Evolutionary conservation across 192 early-diverging fungal species (phyloP).

Genomic region (Blastocladiella britannica): DNA sequence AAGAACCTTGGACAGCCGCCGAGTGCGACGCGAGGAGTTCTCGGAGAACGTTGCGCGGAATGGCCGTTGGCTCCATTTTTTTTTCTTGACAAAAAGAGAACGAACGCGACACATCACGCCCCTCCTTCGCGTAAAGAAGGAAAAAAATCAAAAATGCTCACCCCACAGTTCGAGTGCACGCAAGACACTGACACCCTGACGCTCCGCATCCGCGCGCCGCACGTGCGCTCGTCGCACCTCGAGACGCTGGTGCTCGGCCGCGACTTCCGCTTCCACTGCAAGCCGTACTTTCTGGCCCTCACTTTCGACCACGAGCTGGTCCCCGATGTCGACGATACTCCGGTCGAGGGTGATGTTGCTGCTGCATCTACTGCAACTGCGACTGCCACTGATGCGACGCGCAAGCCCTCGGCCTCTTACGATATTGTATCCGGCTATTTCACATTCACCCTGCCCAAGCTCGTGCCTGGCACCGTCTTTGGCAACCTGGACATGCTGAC

Average conservation of each 20-base stretch:
- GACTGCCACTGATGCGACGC: no score
- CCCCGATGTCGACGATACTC: background rate
- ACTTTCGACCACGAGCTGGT: background rate
- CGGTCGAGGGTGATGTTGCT: background rate
- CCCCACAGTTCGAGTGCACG: background rate
- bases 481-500: background rate
- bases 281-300: background rate
- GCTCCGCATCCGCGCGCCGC: background rate
- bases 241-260: background rate
- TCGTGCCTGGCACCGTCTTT: background rate
- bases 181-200: background rate
- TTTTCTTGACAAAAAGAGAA: no score
- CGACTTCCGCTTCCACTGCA: background rate
- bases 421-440: background rate
- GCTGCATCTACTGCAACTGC: no score
- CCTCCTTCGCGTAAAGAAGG: no score
- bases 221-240: background rate
- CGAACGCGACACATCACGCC: no score
- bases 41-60: no score
- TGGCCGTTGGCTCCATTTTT: no score
- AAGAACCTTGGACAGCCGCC: no score
- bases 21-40: no score
- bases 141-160: background rate
- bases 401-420: no score
- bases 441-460: background rate